phyloP scores from a whole-genome alignment of 768 basidiomycete genomes.

The Boletus rufocinnamomeus region DNA sequence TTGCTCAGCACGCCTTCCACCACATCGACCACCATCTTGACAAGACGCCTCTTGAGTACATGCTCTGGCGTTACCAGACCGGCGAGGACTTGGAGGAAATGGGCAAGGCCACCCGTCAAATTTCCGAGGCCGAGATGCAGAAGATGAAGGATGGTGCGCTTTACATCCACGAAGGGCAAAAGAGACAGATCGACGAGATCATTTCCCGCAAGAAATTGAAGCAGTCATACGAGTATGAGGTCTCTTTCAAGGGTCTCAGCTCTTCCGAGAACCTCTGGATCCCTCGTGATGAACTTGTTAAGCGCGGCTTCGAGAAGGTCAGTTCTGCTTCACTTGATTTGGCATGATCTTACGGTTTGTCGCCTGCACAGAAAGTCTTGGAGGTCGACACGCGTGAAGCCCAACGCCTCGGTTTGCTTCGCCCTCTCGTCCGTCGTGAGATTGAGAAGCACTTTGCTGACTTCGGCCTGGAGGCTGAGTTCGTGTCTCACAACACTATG shows the following conservation, averaged over 20 bases:
- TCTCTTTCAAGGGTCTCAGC: slow-evolving; percentile 90
- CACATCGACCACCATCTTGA: slow-evolving; percentile 98
- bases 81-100: slow-evolving; percentile 98
- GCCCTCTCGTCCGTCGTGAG: slow-evolving; percentile 96
- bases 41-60: slow-evolving; percentile 98
- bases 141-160: slow-evolving; percentile 97
- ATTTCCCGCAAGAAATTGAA: slow-evolving; percentile 93
- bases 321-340: slow-evolving; percentile 12
- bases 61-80: slow-evolving; percentile 99
- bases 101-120: slow-evolving; percentile 85
- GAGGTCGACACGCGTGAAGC: slow-evolving; percentile 98
- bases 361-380: slow-evolving; percentile 73
- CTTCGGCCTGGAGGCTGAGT: slow-evolving; percentile 99
- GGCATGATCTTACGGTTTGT: not conserved
- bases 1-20: slow-evolving; percentile 99
- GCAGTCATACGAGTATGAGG: slow-evolving; percentile 99
- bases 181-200: slow-evolving; percentile 94
- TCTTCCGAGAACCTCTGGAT: slow-evolving; percentile 99
- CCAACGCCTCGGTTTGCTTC: slow-evolving; percentile 91
- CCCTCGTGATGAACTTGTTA: slow-evolving; percentile 93
- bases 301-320: slow-evolving; percentile 96
- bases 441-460: slow-evolving; percentile 99
- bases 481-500: slow-evolving; percentile 99
- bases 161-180: slow-evolving; percentile 90
- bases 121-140: slow-evolving; percentile 82